A percentile compares a stretch with the other conserved stretches of the same genome.
phyloP scores from a whole-genome alignment of 1,284 basidiomycete species.

The Athelia psychrophila region DNA sequence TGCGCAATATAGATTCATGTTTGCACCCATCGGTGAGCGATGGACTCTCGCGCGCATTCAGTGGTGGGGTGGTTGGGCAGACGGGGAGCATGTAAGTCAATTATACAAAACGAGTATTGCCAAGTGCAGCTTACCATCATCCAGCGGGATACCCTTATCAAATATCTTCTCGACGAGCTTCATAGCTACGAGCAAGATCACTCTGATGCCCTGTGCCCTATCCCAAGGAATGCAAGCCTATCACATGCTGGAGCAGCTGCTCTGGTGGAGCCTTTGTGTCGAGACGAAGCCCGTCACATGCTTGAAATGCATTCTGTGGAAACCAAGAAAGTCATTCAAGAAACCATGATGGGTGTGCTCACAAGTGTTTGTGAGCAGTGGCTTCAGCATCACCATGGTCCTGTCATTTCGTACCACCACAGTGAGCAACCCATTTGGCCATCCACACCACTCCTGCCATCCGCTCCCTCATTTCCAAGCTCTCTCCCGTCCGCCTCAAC shows the following conservation, averaged over 20 bases:
- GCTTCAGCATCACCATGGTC: background rate
- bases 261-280: background rate
- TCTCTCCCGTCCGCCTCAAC: background rate
- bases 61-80: conserved; percentile 43
- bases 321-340: background rate
- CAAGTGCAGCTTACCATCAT: background rate
- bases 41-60: conserved; percentile 31
- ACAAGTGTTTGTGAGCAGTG: background rate
- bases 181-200: conserved; percentile 23
- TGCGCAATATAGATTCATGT: conserved; percentile 37
- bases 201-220: conserved; percentile 10
- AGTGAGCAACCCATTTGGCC: background rate
- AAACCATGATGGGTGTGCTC: background rate
- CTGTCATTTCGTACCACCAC: background rate
- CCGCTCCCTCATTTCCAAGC: background rate
- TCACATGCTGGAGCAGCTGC: background rate
- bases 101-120: background rate
- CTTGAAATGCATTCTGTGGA: background rate
- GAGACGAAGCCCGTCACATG: background rate
- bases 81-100: conserved; percentile 24
- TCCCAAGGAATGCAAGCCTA: background rate
- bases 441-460: background rate
- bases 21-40: conserved; percentile 24
- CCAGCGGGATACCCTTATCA: conserved; percentile 28
- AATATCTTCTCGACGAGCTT: conserved; percentile 29